Base-by-base conservation (phyloP, 495 filamentous ascomycete genomes). In the Penicillium longicatenatum region DNA sequence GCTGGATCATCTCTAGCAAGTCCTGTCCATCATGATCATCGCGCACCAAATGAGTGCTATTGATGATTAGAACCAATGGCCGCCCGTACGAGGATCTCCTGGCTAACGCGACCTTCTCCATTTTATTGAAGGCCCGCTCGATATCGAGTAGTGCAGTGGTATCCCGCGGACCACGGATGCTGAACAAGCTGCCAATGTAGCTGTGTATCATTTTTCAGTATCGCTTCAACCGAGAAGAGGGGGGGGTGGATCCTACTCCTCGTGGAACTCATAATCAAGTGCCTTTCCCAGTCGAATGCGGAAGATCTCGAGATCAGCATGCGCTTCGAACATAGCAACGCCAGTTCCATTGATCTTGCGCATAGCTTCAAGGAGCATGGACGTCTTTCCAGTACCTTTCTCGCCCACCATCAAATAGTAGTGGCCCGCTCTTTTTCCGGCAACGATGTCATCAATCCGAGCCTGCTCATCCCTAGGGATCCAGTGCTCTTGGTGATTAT, bases 391-490 rank as follows among this genome's bases (percentile, higher is more conserved):
- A 1, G 91, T 95, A 16, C 94, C 94, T 74, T 98, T 96, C 66
- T 98, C 94, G 19, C 94, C 94, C 49, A 98, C 86, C n/a, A 98
- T 78, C 0, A 98, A 75, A 74, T 92, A 90, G 67, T 98, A 98
- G 64, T 93, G 91, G 10, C 94, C 94, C 2, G 71, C 70, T 8
- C 80, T 33, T 1, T 74, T 60, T 3, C 93, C 94, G 44, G 80
- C 68, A 19, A 98, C 81, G 58, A 98, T 95, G 3, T 65, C 70
- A 67, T 97, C 89, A 53, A 97, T 88, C 48, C 82, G 82, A 8
- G 70, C 63, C 66, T 98, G 94, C 75, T 98, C 92, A 31, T 88
- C 84, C 16, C 92, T 82, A 33, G 82, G 57, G 50, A 97, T 81
- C 94, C 94, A 97, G 61, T 92, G 86, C 56, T 87, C 82, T n/a